Conservation (phyloP, 1,139 yeast species). For the Yamadazyma buinensis region DNA sequence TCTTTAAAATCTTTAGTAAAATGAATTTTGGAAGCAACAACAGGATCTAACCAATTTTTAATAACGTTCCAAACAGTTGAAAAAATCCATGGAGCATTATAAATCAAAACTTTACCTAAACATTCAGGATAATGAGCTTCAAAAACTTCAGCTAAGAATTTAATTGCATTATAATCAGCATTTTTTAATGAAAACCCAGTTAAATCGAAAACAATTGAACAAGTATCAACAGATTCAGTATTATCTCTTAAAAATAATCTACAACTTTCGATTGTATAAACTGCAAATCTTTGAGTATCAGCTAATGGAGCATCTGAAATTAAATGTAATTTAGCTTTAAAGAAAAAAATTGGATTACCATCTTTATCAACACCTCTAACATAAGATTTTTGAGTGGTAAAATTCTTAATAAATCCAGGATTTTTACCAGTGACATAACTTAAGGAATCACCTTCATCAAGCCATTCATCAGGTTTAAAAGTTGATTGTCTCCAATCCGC, state of each 20-base stretch:
- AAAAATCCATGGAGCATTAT: conserved; percentile 50
- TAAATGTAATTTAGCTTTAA: conserved; percentile 40
- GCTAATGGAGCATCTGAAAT: conserved; percentile 36
- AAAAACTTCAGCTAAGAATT: conserved; percentile 42
- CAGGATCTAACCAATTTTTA: conserved; percentile 46
- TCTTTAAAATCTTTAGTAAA: conserved; percentile 39
- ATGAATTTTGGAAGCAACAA: conserved; percentile 41
- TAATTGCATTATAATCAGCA: conserved; percentile 42
- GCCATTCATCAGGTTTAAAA: conserved; percentile 29
- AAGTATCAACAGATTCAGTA: conserved; percentile 32
- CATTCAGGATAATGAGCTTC: conserved; percentile 50
- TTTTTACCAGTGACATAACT: conserved; percentile 28
- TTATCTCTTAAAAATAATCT: conserved; percentile 35
- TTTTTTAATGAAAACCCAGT: conserved; percentile 45
- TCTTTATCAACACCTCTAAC: conserved; percentile 38
- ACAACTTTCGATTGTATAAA: conserved; percentile 39
- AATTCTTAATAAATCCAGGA: conserved; percentile 36
- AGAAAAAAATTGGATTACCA: conserved; percentile 35
- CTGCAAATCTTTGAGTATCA: conserved; percentile 39
- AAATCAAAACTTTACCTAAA: conserved; percentile 38
- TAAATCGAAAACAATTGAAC: conserved; percentile 42
- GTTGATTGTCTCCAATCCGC: conserved; percentile 34
- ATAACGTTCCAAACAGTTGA: conserved; percentile 46
- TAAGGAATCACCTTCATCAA: conserved; percentile 38
- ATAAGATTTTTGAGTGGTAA: conserved; percentile 36